Evolutionary conservation across 2,329 filamentous ascomycete genomes (phyloP).

Genomic region (Diaporthe sp.): DNA sequence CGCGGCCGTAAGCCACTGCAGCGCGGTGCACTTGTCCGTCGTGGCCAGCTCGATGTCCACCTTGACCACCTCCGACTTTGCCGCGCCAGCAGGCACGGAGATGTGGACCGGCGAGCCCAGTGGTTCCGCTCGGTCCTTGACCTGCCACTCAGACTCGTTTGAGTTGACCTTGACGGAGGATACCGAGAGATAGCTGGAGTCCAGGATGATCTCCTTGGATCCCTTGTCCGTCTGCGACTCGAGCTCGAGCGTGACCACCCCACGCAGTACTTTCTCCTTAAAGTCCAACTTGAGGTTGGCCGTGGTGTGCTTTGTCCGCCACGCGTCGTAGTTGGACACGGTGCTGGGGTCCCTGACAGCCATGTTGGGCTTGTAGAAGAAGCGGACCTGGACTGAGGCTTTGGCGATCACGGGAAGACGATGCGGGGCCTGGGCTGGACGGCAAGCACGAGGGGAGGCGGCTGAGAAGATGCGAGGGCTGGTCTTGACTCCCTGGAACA

Average conservation of each 20-base stretch:
- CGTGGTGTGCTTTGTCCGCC: conserved; percentile 86
- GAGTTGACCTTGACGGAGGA: conserved; percentile 77
- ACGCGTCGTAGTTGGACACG: conserved; percentile 90
- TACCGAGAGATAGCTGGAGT: conserved; percentile 88
- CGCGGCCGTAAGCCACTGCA: conserved; percentile 94
- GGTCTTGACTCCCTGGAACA: conserved; percentile 37
- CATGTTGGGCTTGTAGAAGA: conserved; percentile 49
- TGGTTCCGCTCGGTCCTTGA: conserved; percentile 79
- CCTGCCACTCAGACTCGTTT: conserved; percentile 74
- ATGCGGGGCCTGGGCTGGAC: conserved; percentile 31
- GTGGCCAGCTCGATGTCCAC: conserved; percentile 81
- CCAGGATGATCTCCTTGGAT: conserved; percentile 84
- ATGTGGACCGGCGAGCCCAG: conserved; percentile 81
- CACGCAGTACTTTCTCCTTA: conserved; percentile 80
- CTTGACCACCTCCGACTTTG: conserved; percentile 66
- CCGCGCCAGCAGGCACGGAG: conserved; percentile 67
- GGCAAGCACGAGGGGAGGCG: conserved; percentile 10
- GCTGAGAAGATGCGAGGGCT: conserved; percentile 27
- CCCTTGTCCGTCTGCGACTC: conserved; percentile 81
- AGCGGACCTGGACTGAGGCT: conserved; percentile 40
- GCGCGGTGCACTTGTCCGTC: conserved; percentile 88
- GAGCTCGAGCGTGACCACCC: conserved; percentile 82
- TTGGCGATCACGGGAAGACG: conserved; percentile 21
- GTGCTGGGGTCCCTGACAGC: conserved; percentile 85
- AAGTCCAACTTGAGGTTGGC: conserved; percentile 90